These are phyloP conservation scores for Neofusicoccum ribis DNA, from an alignment of 2,329 filamentous ascomycete species.

Conservation along the genomic window DNA sequence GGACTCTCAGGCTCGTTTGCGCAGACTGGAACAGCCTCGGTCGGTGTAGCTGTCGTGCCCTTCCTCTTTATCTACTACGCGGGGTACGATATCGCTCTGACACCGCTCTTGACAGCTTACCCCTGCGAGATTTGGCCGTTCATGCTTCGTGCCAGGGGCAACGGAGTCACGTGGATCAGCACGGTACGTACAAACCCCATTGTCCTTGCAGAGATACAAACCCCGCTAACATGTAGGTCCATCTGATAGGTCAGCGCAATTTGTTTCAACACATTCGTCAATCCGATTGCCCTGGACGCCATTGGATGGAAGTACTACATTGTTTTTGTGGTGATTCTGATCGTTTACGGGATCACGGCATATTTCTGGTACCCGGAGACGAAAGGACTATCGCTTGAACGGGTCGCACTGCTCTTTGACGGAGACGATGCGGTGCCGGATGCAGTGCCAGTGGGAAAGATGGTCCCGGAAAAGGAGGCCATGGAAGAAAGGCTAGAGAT, in stretches of 20 bases:
- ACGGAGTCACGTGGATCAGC: constrained; percentile 48
- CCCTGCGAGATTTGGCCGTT: constrained; percentile 49
- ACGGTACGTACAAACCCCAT: constrained; percentile 24
- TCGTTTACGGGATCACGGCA: constrained; percentile 21
- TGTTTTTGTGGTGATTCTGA: constrained; percentile 25
- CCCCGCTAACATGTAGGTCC: no score
- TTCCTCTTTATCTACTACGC: constrained; percentile 30
- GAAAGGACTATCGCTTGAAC: constrained; percentile 28
- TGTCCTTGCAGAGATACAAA: no score
- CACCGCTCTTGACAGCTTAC: constrained; percentile 45
- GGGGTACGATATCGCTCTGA: constrained; percentile 28
- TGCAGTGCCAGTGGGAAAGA: constrained; percentile 27
- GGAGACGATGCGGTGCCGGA: constrained; percentile 26
- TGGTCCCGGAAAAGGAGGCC: neutral
- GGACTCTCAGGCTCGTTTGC: constrained; percentile 4
- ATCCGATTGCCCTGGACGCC: constrained; percentile 42
- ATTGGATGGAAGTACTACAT: constrained; percentile 49
- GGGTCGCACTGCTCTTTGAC: constrained; percentile 29
- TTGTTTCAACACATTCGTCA: constrained; percentile 46
- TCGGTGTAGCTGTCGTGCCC: constrained; percentile 32
- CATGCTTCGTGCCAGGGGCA: constrained; percentile 46
- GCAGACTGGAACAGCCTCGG: constrained; percentile 5
- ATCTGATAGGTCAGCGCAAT: constrained; percentile 40
- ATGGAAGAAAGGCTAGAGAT: neutral
- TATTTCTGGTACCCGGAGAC: constrained; percentile 32